Evolutionary conservation across 2,329 filamentous ascomycete genomes (phyloP), one percentile per base, ranked within the genome.

Genomic region (Sarocladiaceae sp.): DNA sequence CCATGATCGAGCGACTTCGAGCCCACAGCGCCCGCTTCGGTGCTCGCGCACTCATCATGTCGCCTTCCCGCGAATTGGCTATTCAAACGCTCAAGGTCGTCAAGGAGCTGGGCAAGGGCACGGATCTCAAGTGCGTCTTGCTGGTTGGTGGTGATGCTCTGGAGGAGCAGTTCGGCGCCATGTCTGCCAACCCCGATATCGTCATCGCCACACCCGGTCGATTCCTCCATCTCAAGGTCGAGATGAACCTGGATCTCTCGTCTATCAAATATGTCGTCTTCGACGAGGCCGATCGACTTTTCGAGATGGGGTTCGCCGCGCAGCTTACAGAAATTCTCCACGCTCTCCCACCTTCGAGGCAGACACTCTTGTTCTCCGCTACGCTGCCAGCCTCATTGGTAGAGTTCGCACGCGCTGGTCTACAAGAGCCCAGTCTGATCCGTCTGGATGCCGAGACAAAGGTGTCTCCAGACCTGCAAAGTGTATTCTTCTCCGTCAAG

Each of bases 251-350:
- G 43, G 88, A 96, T 57, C 69, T 98, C n/a, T 88, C 84, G 1
- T 95, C 88, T 3, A 83, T 98, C 49, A 78, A 81, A 54, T 98
- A 98, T 58, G 88, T 95, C 19, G 93, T 98, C 7, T 98, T 98
- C 51, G 93, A 98, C 60, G 93, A 98, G 64, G 93, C 93, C 1
- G 93, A 98, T 72, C 80, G 93, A 44, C 72, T 98, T 16, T 98
- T 98, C 64, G 93, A 98, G 61, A 96, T 98, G 91, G 94, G 93
- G 55, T 98, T 98, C 60, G 89, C 90, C 4, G 82, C 87, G 3
- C 93, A 98, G 59, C 71, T 98, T 53, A 85, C 86, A 1, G 93
- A 98, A 61, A 97, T 97, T 70, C 69, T 98, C 43, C 82, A 95
- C 58, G 86, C 89, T 0, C 70, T 98, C 13, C 93, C 94, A 1